Conservation (phyloP, 495 filamentous ascomycete species). For the Cladorrhinum samala region DNA sequence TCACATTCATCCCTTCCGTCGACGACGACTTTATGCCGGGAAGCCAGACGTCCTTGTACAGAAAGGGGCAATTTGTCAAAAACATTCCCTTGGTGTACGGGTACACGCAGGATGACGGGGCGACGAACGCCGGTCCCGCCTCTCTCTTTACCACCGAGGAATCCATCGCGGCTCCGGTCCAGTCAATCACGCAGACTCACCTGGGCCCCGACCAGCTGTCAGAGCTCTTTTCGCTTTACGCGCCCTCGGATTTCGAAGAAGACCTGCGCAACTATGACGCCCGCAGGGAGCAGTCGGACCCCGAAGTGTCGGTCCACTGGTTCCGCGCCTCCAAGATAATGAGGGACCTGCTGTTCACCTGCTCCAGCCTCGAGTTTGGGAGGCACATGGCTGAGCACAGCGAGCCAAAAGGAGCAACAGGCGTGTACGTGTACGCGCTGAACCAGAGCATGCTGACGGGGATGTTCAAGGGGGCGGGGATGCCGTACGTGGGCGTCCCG, state of each 20-base stretch:
- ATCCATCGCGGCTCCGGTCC: conserved; percentile 16
- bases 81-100: conserved; percentile 26
- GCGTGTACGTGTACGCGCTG: conserved; percentile 19
- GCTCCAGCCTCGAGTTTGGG: conserved; percentile 26
- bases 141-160: conserved; percentile 11
- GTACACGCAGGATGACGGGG: conserved; percentile 30
- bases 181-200: conserved; percentile 10
- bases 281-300: conserved; percentile 13
- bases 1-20: conserved; percentile 26
- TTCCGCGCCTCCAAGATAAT: conserved; percentile 27
- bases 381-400: conserved; percentile 15
- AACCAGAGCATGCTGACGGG: conserved; percentile 29
- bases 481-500: conserved; percentile 22
- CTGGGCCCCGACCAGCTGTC: conserved; percentile 15
- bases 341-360: conserved; percentile 28
- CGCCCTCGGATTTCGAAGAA: conserved; percentile 15
- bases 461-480: conserved; percentile 13
- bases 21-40: conserved; percentile 29
- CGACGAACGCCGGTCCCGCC: conserved; percentile 15
- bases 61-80: conserved; percentile 25
- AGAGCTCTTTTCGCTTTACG: conserved; percentile 21
- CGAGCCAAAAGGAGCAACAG: neutral
- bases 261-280: conserved; percentile 18
- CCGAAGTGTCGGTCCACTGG: conserved; percentile 18
- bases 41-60: conserved; percentile 14